These are phyloP conservation scores for Fusarium ramigenum DNA, from an alignment of 2,329 filamentous ascomycete species.

Conservation along the genomic window DNA sequence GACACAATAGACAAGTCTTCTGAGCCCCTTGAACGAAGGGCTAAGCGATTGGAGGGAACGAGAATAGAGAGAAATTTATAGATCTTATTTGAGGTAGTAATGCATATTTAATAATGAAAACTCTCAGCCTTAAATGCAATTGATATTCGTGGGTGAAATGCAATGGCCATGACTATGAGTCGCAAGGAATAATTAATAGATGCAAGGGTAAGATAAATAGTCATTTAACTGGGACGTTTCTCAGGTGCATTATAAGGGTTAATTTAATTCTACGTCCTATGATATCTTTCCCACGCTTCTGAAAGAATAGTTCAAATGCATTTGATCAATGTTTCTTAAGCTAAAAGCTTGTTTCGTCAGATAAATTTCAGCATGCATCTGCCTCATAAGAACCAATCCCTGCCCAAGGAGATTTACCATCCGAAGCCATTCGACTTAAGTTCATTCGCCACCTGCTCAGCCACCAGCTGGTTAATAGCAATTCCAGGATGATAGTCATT, in stretches of 20 bases:
- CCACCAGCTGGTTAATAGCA: constrained; percentile 53
- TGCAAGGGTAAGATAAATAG: rapidly evolving
- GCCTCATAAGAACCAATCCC: rapidly evolving
- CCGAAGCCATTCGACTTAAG: neutral
- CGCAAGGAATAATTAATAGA: rapidly evolving
- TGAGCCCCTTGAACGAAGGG: neutral
- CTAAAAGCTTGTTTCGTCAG: rapidly evolving
- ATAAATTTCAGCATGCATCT: neutral
- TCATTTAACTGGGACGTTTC: rapidly evolving
- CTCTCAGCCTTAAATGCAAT: rapidly evolving
- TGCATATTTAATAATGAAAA: neutral
- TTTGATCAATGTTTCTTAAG: rapidly evolving
- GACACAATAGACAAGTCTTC: rapidly evolving
- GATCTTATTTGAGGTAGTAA: neutral
- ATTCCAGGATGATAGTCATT: constrained; percentile 55
- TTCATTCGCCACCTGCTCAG: constrained; percentile 46
- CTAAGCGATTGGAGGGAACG: rapidly evolving
- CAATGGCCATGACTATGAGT: rapidly evolving
- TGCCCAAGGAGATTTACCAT: neutral
- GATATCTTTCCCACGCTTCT: rapidly evolving
- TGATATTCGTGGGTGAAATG: rapidly evolving
- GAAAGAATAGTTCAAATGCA: rapidly evolving
- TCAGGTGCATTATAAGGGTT: no score
- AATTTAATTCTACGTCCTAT: no score
- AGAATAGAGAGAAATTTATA: rapidly evolving